Percentiles rank a stretch among this genome's conserved stretches.
phyloP scores from a whole-genome alignment of 106 monocot species.

The Hemerocallis citrina region DNA sequence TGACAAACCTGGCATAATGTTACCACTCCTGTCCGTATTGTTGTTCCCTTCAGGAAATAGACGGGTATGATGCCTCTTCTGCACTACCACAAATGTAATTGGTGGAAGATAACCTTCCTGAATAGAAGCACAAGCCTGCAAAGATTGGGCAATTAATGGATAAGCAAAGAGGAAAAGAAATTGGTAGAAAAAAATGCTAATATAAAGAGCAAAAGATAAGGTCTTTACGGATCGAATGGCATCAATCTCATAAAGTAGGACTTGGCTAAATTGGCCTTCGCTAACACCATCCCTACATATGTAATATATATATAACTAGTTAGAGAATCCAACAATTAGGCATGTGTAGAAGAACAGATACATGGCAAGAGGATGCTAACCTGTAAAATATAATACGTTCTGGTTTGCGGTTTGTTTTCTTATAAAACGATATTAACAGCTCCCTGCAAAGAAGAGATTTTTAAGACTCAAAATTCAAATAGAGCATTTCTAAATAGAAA shows the following conservation, averaged over 20 bases:
- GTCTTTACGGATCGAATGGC: constrained; percentile 56
- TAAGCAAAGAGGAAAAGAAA: neutral
- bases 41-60: constrained; percentile 43
- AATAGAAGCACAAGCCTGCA: constrained; percentile 34
- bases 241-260: constrained; percentile 59
- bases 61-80: constrained; percentile 81
- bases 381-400: constrained; percentile 73
- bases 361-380: constrained; percentile 7
- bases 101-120: constrained; percentile 51
- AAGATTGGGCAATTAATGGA: too few species aligned
- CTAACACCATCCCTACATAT: constrained; percentile 56
- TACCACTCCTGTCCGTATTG: constrained; percentile 52
- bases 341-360: neutral
- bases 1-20: constrained; percentile 49
- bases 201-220: neutral
- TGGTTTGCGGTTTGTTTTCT: constrained; percentile 23
- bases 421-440: constrained; percentile 33
- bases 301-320: neutral
- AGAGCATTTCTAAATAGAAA: neutral
- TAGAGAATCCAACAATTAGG: neutral
- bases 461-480: neutral
- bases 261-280: constrained; percentile 65
- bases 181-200: neutral
- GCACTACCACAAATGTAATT: constrained; percentile 87
- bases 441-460: constrained; percentile 29